Evolutionary conservation across 2,329 filamentous ascomycete species (phyloP).

Genomic region (Talaromyces verruculosus): DNA sequence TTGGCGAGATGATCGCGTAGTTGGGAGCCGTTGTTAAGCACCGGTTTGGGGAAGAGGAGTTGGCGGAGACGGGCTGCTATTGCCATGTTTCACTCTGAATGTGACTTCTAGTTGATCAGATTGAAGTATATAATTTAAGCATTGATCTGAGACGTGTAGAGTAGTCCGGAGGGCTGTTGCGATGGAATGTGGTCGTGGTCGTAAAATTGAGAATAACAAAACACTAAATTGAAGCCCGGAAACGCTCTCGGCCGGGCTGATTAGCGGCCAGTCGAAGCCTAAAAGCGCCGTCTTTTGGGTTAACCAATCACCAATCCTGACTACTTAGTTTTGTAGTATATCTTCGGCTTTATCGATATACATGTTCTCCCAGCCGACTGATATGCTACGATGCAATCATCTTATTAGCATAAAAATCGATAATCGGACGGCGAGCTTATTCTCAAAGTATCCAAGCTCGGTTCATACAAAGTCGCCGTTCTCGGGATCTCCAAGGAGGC

Average conservation of each 20-base stretch:
- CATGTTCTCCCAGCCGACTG: background rate
- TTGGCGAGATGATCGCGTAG: slow-evolving; percentile 37
- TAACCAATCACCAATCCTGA: background rate
- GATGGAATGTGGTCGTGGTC: background rate
- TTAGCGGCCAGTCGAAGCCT: background rate
- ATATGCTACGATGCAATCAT: background rate
- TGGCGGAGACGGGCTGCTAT: slow-evolving; percentile 23
- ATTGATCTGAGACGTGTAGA: no score
- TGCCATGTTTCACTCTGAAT: background rate
- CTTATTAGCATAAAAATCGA: background rate
- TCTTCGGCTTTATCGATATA: background rate
- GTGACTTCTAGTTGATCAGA: background rate
- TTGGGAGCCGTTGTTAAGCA: slow-evolving; percentile 34
- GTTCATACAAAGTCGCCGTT: background rate
- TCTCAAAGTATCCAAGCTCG: background rate
- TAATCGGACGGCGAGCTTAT: background rate
- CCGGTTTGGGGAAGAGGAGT: slow-evolving; percentile 27
- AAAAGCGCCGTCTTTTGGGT: background rate
- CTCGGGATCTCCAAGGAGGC: background rate
- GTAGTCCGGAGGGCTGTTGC: background rate
- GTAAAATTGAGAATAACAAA: background rate
- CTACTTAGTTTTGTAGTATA: background rate
- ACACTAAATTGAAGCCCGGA: background rate
- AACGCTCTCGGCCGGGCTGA: background rate
- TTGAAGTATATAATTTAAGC: background rate